These are phyloP conservation scores for Silene conica DNA, from an alignment of 148 eudicot genomes.

Conservation along the genomic window DNA sequence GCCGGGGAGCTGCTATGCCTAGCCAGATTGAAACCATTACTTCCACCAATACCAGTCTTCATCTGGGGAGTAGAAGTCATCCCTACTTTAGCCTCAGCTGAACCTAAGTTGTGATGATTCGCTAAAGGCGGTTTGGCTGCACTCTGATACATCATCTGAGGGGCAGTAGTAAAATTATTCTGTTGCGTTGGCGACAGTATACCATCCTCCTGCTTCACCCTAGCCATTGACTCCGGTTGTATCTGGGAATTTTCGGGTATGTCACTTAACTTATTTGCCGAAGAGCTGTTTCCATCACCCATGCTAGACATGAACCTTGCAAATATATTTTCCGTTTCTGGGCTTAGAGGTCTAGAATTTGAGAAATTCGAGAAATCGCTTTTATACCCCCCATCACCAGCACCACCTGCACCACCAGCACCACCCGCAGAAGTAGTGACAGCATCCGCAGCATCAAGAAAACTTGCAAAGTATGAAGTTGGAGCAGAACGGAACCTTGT, in stretches of 20 bases:
- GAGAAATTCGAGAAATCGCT: slow-evolving; percentile 28
- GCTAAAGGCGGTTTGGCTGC: slow-evolving; percentile 33
- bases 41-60: slow-evolving; percentile 41
- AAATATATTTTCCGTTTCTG: slow-evolving; percentile 50
- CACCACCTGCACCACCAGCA: slow-evolving; percentile 14
- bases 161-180: slow-evolving; percentile 29
- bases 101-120: slow-evolving; percentile 23
- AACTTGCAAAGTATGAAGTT: slow-evolving; percentile 68
- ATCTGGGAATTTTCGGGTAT: slow-evolving; percentile 25
- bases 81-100: slow-evolving; percentile 27
- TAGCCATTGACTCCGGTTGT: slow-evolving; percentile 29
- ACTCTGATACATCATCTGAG: slow-evolving; percentile 42
- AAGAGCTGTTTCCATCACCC: slow-evolving; percentile 16
- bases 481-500: slow-evolving; percentile 89
- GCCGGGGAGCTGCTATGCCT: slow-evolving; percentile 93
- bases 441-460: slow-evolving; percentile 35
- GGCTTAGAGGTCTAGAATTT: slow-evolving; percentile 51
- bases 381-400: not conserved
- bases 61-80: slow-evolving; percentile 31
- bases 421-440: slow-evolving; percentile 11
- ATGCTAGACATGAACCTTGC: slow-evolving; percentile 44
- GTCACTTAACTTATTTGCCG: slow-evolving; percentile 22
- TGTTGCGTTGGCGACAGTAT: slow-evolving; percentile 22
- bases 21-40: slow-evolving; percentile 37
- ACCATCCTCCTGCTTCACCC: slow-evolving; percentile 48